Evolutionary conservation across 352 stramenopile genomes (phyloP).

Genomic region (Pythium folliculosum): DNA sequence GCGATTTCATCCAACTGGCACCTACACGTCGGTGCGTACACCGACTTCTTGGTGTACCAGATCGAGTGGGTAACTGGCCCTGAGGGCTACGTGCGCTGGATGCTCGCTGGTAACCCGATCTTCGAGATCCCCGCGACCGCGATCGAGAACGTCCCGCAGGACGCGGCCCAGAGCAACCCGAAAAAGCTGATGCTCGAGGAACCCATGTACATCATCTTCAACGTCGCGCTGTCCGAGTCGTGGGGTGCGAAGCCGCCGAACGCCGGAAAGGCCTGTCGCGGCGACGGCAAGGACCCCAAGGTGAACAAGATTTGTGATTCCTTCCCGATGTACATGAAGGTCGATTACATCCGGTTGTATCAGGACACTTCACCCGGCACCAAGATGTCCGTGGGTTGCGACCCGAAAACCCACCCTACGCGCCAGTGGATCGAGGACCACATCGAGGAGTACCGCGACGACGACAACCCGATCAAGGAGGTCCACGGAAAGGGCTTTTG

Average conservation of each 20-base stretch:
- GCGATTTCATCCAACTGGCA: slow-evolving; percentile 92
- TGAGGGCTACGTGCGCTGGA: slow-evolving; percentile 67
- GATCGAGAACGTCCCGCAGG: slow-evolving; percentile 54
- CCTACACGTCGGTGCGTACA: slow-evolving; percentile 80
- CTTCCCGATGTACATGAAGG: slow-evolving; percentile 72
- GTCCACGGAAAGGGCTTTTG: slow-evolving; percentile 74
- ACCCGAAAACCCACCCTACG: slow-evolving; percentile 67
- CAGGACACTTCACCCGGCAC: slow-evolving; percentile 48
- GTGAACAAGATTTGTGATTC: slow-evolving; percentile 59
- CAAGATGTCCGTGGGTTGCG: slow-evolving; percentile 57
- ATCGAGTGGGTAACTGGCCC: slow-evolving; percentile 67
- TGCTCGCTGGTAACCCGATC: slow-evolving; percentile 81
- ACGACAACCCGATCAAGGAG: slow-evolving; percentile 53
- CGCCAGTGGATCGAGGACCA: slow-evolving; percentile 76
- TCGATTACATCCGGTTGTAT: slow-evolving; percentile 84
- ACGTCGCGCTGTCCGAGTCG: slow-evolving; percentile 92
- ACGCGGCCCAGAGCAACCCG: slow-evolving; percentile 57
- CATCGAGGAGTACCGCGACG: slow-evolving; percentile 72
- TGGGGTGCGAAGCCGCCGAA: slow-evolving; percentile 86
- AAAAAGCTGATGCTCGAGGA: slow-evolving; percentile 93
- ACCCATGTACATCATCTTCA: slow-evolving; percentile 95
- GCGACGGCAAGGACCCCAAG: slow-evolving; percentile 42
- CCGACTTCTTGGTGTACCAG: slow-evolving; percentile 74
- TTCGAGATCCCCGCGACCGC: slow-evolving; percentile 83
- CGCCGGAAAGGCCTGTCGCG: slow-evolving; percentile 51